phyloP scores from a whole-genome alignment of 805 yeast species.

The Candida verbasci region DNA sequence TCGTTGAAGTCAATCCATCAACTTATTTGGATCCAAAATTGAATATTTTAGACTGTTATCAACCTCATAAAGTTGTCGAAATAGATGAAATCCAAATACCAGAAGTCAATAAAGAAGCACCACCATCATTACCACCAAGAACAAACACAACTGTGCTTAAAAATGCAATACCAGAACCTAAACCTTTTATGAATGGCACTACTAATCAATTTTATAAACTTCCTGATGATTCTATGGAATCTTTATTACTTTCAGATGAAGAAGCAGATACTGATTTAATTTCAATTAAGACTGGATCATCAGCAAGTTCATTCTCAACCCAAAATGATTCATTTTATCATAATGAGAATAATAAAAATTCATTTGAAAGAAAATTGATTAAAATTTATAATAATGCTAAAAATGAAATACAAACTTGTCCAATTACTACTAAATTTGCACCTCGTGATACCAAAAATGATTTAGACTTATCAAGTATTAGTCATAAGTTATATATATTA shows the following conservation, averaged over 20 bases:
- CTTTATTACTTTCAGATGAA: conserved; percentile 8
- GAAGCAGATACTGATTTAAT: conserved; percentile 10
- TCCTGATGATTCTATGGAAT: conserved; percentile 11
- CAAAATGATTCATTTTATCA: conserved; percentile 11
- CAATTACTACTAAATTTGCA: conserved; percentile 15
- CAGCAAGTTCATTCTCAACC: conserved; percentile 15
- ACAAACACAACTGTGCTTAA: conserved; percentile 14
- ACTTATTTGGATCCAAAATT: conserved; percentile 22
- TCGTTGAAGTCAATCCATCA: conserved; percentile 26
- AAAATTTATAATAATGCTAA: conserved; percentile 30
- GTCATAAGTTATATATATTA: conserved; percentile 17
- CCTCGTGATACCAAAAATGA: background rate
- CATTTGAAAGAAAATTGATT: conserved; percentile 16
- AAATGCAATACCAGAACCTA: background rate
- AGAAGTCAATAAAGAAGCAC: background rate
- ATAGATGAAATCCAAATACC: conserved; percentile 13
- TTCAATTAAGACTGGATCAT: conserved; percentile 5
- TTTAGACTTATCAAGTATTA: conserved; percentile 1
- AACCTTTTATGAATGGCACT: background rate
- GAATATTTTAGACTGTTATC: conserved; percentile 24
- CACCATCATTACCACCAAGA: conserved; percentile 34
- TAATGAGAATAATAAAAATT: conserved; percentile 11
- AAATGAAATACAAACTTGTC: conserved; percentile 29
- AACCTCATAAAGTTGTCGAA: conserved; percentile 18
- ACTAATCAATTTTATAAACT: background rate